Percentiles rank a stretch among this genome's conserved stretches.
Conservation (phyloP, 2,329 filamentous ascomycete species). For the Pezicula carpinea region DNA sequence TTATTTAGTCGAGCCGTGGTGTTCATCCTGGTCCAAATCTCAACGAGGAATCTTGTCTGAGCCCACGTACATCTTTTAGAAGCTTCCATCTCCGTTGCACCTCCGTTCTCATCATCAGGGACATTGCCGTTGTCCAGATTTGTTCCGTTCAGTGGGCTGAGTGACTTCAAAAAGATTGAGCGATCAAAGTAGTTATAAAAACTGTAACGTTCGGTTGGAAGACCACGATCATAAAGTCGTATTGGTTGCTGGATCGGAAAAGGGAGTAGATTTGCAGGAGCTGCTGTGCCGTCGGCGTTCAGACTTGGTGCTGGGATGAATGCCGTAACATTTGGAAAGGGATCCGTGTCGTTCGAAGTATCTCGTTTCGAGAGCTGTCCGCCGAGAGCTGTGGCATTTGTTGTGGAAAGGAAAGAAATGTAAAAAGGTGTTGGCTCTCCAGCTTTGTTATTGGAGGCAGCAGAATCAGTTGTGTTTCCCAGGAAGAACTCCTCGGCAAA, state of each 20-base stretch:
- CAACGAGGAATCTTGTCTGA: constrained; percentile 57
- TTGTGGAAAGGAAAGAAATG: constrained; percentile 63
- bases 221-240: constrained; percentile 77
- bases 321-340: constrained; percentile 38
- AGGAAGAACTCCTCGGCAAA: constrained; percentile 70
- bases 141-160: constrained; percentile 39
- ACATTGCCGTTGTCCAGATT: constrained; percentile 35
- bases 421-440: constrained; percentile 89
- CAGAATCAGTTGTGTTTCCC: constrained; percentile 78
- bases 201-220: constrained; percentile 80
- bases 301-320: constrained; percentile 60
- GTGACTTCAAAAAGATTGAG: constrained; percentile 72
- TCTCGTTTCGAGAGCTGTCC: constrained; percentile 15
- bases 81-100: constrained; percentile 48
- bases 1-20: constrained; percentile 39
- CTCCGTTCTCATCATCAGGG: constrained; percentile 50
- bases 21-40: constrained; percentile 57
- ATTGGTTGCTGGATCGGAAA: constrained; percentile 71
- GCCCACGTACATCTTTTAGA: constrained; percentile 53
- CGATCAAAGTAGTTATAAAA: constrained; percentile 93
- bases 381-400: constrained; percentile 26
- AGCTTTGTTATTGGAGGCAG: constrained; percentile 61
- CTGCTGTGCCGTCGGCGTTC: constrained; percentile 66
- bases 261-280: constrained; percentile 68
- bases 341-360: constrained; percentile 9